Conservation (phyloP, 441 rosid species). For the Erysimum pusillum region DNA sequence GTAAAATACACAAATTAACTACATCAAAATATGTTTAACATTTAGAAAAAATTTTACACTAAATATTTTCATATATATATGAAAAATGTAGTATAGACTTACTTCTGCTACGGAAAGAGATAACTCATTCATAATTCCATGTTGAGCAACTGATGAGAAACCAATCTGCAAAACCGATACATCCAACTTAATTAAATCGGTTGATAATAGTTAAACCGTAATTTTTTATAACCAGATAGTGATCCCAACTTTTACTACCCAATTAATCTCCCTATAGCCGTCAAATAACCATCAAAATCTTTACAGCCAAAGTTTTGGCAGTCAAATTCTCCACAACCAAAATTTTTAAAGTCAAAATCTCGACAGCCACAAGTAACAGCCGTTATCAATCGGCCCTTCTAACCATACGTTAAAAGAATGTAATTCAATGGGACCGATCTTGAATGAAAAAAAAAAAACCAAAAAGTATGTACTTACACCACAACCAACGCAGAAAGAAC, state of each 20-base stretch:
- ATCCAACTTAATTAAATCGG: neutral
- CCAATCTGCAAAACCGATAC: conserved; percentile 21
- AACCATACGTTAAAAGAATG: too few species aligned
- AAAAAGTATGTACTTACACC: too few species aligned
- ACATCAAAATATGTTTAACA: neutral
- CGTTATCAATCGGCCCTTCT: too few species aligned
- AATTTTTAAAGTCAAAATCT: too few species aligned
- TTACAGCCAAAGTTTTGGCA: too few species aligned
- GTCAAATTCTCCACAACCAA: too few species aligned
- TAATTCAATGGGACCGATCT: neutral
- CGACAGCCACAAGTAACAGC: too few species aligned
- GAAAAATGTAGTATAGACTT: neutral
- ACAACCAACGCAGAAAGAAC: conserved; percentile 37
- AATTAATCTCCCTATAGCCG: too few species aligned
- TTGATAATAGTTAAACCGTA: neutral
- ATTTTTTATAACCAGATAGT: too few species aligned
- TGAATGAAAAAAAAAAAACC: neutral
- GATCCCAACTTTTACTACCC: too few species aligned
- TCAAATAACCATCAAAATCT: too few species aligned
- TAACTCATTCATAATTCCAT: conserved; percentile 32
- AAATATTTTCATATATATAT: neutral
- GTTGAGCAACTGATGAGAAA: conserved; percentile 36
- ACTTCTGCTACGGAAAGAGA: conserved; percentile 41
- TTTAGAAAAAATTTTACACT: neutral
- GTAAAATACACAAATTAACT: conserved; percentile 18